Percentiles rank a stretch among this genome's conserved stretches.
Evolutionary conservation across 345 rosid species (phyloP).

Genomic region (Raphanus raphanistrum): DNA sequence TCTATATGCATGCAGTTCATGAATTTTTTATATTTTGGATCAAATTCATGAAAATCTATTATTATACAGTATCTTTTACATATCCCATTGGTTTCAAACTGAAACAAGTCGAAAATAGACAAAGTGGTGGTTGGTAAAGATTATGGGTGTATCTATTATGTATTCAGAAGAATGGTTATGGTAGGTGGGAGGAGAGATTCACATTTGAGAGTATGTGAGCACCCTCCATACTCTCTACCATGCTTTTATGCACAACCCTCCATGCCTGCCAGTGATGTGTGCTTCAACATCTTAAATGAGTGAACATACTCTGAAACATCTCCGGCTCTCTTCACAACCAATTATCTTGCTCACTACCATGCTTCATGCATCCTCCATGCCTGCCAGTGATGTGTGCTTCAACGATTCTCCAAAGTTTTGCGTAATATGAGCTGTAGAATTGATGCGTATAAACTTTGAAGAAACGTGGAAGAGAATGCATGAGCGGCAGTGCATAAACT

Average conservation of each 20-base stretch:
- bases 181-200: background rate
- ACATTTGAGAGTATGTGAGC: background rate
- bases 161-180: background rate
- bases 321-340: background rate
- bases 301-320: background rate
- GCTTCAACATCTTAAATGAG: background rate
- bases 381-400: background rate
- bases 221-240: no score
- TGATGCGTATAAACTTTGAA: background rate
- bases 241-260: background rate
- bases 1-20: slow-evolving; percentile 16
- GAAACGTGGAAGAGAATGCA: background rate
- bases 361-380: background rate
- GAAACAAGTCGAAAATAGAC: background rate
- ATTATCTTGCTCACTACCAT: background rate
- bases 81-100: background rate
- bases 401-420: background rate
- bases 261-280: background rate
- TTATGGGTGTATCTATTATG: background rate
- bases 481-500: background rate
- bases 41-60: slow-evolving; percentile 10
- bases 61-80: background rate
- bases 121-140: background rate
- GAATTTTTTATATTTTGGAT: no score
- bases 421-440: background rate